A percentile compares a stretch with the other conserved stretches of the same genome.
Conservation (phyloP, 2,329 filamentous ascomycete species). For the Alternaria triticina region DNA sequence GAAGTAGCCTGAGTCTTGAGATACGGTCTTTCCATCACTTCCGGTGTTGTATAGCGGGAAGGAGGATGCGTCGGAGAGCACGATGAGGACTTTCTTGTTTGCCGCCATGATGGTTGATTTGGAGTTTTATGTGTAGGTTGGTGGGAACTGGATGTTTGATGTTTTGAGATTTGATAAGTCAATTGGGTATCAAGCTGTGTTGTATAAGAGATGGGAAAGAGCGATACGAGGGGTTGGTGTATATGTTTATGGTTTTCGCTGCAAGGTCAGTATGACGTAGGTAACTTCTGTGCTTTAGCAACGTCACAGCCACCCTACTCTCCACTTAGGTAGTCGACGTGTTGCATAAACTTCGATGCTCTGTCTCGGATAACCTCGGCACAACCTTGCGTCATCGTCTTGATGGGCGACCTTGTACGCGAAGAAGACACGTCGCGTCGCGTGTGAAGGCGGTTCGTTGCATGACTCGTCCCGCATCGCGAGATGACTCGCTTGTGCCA, state of each 20-base stretch:
- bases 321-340: not conserved
- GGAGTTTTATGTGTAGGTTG: not conserved
- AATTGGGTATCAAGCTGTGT: not conserved
- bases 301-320: slow-evolving; percentile 3
- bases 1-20: slow-evolving; percentile 40
- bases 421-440: not conserved
- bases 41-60: slow-evolving; percentile 37
- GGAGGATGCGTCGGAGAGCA: slow-evolving; percentile 53
- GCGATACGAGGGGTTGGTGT: not conserved
- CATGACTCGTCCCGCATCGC: not conserved
- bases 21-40: slow-evolving; percentile 30
- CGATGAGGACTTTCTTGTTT: slow-evolving; percentile 54
- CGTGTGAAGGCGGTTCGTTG: not conserved
- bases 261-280: slow-evolving; percentile 21
- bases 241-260: not conserved
- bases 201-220: not conserved
- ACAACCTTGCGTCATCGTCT: too few species aligned
- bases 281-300: not conserved
- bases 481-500: not conserved
- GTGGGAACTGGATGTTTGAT: too few species aligned
- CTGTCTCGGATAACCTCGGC: not conserved
- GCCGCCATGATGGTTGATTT: slow-evolving; percentile 19
- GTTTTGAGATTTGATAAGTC: not conserved
- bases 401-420: not conserved
- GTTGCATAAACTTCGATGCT: not conserved